Evolutionary conservation across 2,329 filamentous ascomycete species (phyloP).

Genomic region (Waltergamsia citrina): DNA sequence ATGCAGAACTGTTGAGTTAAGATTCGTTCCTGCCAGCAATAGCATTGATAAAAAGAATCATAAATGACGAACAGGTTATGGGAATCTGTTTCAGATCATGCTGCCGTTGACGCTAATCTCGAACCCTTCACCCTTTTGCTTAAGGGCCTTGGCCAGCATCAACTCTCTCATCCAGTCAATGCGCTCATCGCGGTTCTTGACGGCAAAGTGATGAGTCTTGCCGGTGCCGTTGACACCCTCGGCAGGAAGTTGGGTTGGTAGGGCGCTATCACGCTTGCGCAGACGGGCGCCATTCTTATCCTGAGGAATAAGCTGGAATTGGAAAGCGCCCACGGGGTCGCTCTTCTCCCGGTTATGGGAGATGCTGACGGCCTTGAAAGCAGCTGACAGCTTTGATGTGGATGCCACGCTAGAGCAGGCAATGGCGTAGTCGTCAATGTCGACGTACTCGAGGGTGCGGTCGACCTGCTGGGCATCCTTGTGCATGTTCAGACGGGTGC

Average conservation of each 20-base stretch:
- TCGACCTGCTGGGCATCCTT: conserved; percentile 44
- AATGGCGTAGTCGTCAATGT: conserved; percentile 83
- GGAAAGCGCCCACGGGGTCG: conserved; percentile 58
- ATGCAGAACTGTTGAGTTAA: too few species aligned
- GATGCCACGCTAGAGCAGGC: conserved; percentile 71
- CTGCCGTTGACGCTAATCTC: conserved; percentile 76
- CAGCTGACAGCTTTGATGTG: conserved; percentile 73
- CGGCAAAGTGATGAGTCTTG: conserved; percentile 92
- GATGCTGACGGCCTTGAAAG: conserved; percentile 72
- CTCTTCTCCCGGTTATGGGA: conserved; percentile 42
- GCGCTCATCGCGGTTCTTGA: conserved; percentile 75
- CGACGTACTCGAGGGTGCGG: conserved; percentile 65
- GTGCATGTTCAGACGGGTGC: conserved; percentile 68
- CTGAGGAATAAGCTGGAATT: conserved; percentile 77
- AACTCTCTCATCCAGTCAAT: conserved; percentile 97
- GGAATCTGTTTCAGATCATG: conserved; percentile 60
- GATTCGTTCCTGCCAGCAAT: too few species aligned
- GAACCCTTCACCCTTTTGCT: conserved; percentile 75
- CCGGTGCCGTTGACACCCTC: conserved; percentile 51
- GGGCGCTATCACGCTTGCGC: conserved; percentile 41
- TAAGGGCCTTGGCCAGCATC: conserved; percentile 81
- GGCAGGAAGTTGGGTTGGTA: conserved; percentile 18
- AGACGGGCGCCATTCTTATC: conserved; percentile 44
- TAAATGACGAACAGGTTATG: conserved; percentile 5
- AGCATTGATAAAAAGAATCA: conserved; percentile 4